Percentiles rank a stretch among this genome's conserved stretches.
phyloP scores from a whole-genome alignment of 179 eudicot species.

The Heliamphora ciliata region DNA sequence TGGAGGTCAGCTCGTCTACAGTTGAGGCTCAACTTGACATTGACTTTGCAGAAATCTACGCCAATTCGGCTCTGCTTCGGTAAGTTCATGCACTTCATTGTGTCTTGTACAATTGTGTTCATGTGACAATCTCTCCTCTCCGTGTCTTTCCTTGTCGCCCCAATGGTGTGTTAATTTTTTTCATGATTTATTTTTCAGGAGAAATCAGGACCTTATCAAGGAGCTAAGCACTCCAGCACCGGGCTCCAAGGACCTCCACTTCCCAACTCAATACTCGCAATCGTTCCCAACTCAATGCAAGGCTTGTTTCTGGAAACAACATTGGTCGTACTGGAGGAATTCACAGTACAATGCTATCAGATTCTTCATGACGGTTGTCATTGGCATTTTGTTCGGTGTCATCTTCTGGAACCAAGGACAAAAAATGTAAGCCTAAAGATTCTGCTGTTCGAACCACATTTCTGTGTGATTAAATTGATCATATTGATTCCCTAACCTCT shows the following conservation, averaged over 20 bases:
- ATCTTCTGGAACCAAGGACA: constrained; percentile 57
- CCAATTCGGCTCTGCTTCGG: constrained; percentile 43
- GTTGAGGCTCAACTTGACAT: constrained; percentile 44
- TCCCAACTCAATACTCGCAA: constrained; percentile 54
- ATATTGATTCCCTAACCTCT: too few relatives aligned
- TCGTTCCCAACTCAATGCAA: constrained; percentile 53
- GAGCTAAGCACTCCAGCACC: constrained; percentile 51
- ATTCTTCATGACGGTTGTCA: constrained; percentile 38
- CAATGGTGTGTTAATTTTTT: not conserved
- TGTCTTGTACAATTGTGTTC: not conserved
- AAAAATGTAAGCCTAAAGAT: constrained; percentile 35
- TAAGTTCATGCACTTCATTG: constrained; percentile 19
- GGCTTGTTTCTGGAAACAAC: constrained; percentile 78
- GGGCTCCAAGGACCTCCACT: constrained; percentile 45
- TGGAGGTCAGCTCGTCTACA: constrained; percentile 46
- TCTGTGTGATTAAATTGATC: too few relatives aligned
- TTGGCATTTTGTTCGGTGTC: constrained; percentile 56
- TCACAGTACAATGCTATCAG: constrained; percentile 54
- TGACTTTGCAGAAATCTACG: constrained; percentile 55
- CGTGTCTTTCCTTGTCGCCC: not conserved
- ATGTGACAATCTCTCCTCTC: not conserved
- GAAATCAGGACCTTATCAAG: constrained; percentile 47
- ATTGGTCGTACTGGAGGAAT: constrained; percentile 77
- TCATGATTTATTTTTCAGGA: constrained; percentile 31
- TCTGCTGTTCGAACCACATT: not conserved